Percentiles rank a stretch among this genome's conserved stretches.
These are phyloP conservation scores for Lophium mytilinum DNA, from an alignment of 495 filamentous ascomycete species.

Conservation along the genomic window DNA sequence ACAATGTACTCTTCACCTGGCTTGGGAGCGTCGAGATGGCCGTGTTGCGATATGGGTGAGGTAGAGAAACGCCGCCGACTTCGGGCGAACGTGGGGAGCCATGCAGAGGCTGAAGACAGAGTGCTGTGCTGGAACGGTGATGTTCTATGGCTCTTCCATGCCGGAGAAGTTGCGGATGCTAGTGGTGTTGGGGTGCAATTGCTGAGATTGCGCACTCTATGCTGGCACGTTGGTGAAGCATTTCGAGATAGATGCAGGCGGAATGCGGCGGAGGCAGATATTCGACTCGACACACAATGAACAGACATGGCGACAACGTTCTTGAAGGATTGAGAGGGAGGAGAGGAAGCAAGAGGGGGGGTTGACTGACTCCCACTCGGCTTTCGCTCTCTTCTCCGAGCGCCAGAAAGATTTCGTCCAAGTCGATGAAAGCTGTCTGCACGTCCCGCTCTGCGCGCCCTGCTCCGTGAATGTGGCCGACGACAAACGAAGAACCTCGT, in stretches of 20 bases:
- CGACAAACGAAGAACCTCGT: too few relatives aligned
- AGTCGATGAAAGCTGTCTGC: neutral
- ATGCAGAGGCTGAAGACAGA: neutral
- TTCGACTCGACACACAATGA: neutral
- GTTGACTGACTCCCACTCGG: neutral
- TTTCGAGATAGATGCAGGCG: neutral
- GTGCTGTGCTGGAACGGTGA: neutral
- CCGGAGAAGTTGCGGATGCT: neutral
- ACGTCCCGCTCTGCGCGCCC: neutral
- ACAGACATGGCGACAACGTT: neutral
- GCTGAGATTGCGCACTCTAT: neutral
- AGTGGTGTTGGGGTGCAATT: neutral
- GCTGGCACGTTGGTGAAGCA: too few relatives aligned
- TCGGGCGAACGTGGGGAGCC: constrained; percentile 1
- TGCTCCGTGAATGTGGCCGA: too few relatives aligned
- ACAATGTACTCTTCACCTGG: constrained; percentile 82
- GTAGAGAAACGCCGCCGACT: constrained; percentile 56
- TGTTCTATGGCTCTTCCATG: neutral
- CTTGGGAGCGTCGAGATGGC: constrained; percentile 74
- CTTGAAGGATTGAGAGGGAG: neutral
- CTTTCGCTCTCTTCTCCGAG: neutral
- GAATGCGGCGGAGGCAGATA: neutral
- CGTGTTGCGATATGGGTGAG: constrained; percentile 54
- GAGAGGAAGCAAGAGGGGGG: too few relatives aligned
- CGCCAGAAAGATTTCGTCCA: neutral